Conservation (phyloP, 2,329 filamentous ascomycete genomes). For the Diaporthe vexans region DNA sequence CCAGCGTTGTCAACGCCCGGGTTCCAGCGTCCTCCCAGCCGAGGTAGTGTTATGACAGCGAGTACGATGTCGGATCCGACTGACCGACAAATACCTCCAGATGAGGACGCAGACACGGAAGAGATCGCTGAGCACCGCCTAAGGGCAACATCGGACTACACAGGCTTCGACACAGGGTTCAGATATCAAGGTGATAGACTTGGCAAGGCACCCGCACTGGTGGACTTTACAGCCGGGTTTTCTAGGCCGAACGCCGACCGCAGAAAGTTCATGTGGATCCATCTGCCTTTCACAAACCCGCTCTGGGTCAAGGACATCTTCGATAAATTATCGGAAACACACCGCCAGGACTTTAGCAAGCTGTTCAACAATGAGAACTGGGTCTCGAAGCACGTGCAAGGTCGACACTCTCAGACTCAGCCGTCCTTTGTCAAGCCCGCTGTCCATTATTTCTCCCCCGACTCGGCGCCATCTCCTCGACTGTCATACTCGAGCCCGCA, state of each 20-base stretch:
- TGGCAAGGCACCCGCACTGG: constrained; percentile 44
- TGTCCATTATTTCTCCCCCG: constrained; percentile 53
- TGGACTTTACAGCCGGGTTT: constrained; percentile 56
- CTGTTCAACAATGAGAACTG: constrained; percentile 59
- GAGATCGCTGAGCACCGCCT: background rate
- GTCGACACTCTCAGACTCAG: constrained; percentile 55
- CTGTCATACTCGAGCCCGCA: constrained; percentile 41
- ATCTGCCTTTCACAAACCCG: constrained; percentile 70
- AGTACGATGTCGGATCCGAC: constrained; percentile 52
- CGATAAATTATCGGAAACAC: constrained; percentile 59
- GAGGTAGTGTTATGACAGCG: constrained; percentile 49
- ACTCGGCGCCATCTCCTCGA: constrained; percentile 47
- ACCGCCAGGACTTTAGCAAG: constrained; percentile 54
- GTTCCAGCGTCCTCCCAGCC: constrained; percentile 49
- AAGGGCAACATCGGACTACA: constrained; percentile 14
- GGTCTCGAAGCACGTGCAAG: constrained; percentile 57
- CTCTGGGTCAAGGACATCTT: constrained; percentile 66
- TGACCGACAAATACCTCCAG: constrained; percentile 46
- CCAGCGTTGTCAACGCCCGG: constrained; percentile 49
- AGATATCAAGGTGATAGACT: constrained; percentile 30
- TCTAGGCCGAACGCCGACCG: constrained; percentile 54
- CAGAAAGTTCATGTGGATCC: constrained; percentile 71
- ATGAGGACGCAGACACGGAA: background rate
- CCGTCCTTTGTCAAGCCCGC: constrained; percentile 56
- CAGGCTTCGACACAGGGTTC: constrained; percentile 15